Evolutionary conservation across 179 eudicot genomes (phyloP).

Genomic region (Gypsophila paniculata): DNA sequence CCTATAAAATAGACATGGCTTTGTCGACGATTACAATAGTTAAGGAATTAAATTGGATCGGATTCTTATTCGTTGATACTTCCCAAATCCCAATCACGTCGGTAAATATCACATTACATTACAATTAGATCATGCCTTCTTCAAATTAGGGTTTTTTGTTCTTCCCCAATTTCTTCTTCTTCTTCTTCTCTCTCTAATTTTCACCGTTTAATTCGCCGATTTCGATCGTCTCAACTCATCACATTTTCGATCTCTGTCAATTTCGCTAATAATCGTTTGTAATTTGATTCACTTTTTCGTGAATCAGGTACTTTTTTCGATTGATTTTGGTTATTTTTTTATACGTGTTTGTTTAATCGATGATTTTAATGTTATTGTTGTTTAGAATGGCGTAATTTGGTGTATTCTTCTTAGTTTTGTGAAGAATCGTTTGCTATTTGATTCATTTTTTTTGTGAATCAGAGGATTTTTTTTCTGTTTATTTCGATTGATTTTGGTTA

Average conservation of each 20-base stretch:
- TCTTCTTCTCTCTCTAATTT: background rate
- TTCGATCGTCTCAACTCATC: background rate
- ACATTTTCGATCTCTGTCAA: background rate
- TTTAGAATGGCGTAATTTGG: background rate
- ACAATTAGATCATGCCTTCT: background rate
- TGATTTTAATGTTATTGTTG: background rate
- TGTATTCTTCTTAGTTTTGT: too few species aligned
- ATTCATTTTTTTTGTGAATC: background rate
- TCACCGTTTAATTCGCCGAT: background rate
- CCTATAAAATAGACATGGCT: background rate
- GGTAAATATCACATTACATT: too few species aligned
- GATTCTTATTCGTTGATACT: slow-evolving; percentile 2
- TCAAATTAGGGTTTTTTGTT: slow-evolving; percentile 12
- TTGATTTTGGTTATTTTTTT: background rate
- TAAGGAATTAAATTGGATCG: background rate
- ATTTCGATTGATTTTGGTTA: background rate
- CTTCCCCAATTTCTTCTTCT: background rate
- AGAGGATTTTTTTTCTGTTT: background rate
- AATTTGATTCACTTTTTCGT: background rate
- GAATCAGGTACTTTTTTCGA: background rate
- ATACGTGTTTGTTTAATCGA: background rate
- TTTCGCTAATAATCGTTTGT: background rate
- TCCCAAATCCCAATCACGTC: background rate
- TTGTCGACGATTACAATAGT: background rate
- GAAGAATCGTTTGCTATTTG: background rate